These are phyloP conservation scores for Aureobasidium sp. DNA, from an alignment of 2,329 filamentous ascomycete genomes.

Conservation along the genomic window DNA sequence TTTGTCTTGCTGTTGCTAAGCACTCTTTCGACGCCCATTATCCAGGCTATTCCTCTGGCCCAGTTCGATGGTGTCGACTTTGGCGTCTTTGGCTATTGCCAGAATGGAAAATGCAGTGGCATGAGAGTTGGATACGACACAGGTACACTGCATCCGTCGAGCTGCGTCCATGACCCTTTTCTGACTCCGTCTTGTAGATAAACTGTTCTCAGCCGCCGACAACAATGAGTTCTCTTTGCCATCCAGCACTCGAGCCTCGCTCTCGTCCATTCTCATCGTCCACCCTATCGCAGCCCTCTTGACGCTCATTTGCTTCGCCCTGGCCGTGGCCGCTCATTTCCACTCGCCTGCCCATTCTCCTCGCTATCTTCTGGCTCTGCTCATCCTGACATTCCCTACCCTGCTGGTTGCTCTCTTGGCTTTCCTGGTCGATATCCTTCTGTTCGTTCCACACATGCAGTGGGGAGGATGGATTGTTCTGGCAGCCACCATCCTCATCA, in stretches of 20 bases:
- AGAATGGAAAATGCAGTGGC: constrained; percentile 56
- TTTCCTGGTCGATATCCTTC: constrained; percentile 85
- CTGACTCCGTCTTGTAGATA: constrained; percentile 32
- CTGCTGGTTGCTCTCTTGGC: constrained; percentile 77
- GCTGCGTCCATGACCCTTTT: constrained; percentile 20
- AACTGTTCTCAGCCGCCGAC: constrained; percentile 40
- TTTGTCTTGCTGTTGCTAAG: constrained; percentile 81
- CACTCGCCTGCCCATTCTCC: constrained; percentile 85
- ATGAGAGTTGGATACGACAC: constrained; percentile 81
- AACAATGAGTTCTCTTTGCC: constrained; percentile 53
- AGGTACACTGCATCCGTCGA: constrained; percentile 46
- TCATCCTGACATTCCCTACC: constrained; percentile 80
- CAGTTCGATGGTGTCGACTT: constrained; percentile 70
- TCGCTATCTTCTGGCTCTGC: constrained; percentile 73
- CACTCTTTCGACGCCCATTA: constrained; percentile 84
- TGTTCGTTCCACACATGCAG: constrained; percentile 88
- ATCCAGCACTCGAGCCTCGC: constrained; percentile 57
- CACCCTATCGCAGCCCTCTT: constrained; percentile 86
- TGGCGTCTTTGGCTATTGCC: constrained; percentile 89
- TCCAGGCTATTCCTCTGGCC: constrained; percentile 76
- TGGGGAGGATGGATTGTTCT: constrained; percentile 95
- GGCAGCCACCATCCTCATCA: constrained; percentile 78
- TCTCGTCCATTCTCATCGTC: constrained; percentile 86
- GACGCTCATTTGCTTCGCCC: constrained; percentile 73
- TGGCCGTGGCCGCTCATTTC: constrained; percentile 76